Percentiles rank a stretch among this genome's conserved stretches.
These are phyloP conservation scores for Babjeviella inositovora DNA, from an alignment of 805 yeast genomes.

Conservation along the genomic window DNA sequence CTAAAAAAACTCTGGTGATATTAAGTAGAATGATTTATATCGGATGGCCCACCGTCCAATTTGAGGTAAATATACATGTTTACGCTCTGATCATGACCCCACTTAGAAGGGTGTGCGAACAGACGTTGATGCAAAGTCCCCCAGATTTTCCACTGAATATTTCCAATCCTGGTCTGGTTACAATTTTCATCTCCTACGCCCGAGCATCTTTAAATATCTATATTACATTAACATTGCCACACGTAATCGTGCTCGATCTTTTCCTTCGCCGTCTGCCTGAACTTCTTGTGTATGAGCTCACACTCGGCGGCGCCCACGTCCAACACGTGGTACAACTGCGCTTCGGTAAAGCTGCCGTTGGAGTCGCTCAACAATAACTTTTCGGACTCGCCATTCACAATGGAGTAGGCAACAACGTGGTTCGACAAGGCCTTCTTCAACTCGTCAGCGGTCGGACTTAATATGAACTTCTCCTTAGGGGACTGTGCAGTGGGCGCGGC, in stretches of 20 bases:
- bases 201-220: slow-evolving; percentile 1
- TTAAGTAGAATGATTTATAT: too few relatives aligned
- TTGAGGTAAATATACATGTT: too few relatives aligned
- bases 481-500: slow-evolving; percentile 12
- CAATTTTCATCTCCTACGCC: too few relatives aligned
- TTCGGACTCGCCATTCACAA: slow-evolving; percentile 29
- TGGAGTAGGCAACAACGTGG: slow-evolving; percentile 50
- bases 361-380: slow-evolving; percentile 59
- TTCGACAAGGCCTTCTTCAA: slow-evolving; percentile 31
- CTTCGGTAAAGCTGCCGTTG: slow-evolving; percentile 49
- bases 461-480: slow-evolving; percentile 10
- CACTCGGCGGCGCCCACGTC: slow-evolving; percentile 32
- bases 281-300: slow-evolving; percentile 18
- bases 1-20: too few relatives aligned
- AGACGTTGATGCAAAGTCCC: too few relatives aligned
- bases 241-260: slow-evolving; percentile 37
- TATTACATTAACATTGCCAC: slow-evolving; percentile 25
- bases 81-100: too few relatives aligned
- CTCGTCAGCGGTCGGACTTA: slow-evolving; percentile 28
- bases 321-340: slow-evolving; percentile 33
- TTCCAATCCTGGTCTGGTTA: too few relatives aligned
- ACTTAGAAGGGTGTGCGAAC: too few relatives aligned
- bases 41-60: too few relatives aligned
- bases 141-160: too few relatives aligned
- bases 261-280: slow-evolving; percentile 29